Evolutionary conservation across 495 filamentous ascomycete species (phyloP).

Genomic region (Penicillium angulare): DNA sequence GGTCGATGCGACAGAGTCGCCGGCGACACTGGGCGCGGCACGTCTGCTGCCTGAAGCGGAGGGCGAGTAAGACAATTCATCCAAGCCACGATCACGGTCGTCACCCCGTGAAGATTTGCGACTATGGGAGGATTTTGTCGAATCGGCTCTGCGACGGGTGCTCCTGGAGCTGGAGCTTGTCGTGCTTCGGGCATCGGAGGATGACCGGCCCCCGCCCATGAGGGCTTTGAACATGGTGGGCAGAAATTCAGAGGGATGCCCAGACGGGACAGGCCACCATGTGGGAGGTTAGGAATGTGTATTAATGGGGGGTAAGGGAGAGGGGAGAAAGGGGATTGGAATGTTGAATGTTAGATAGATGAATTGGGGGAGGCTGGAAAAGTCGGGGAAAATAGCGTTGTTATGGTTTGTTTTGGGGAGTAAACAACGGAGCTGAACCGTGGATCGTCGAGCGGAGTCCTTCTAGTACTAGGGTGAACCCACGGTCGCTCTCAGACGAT

Average conservation of each 20-base stretch:
- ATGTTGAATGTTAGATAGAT: slow-evolving; percentile 10
- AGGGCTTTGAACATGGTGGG: slow-evolving; percentile 49
- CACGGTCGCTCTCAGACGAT: slow-evolving; percentile 34
- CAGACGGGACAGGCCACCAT: slow-evolving; percentile 31
- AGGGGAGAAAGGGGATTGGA: slow-evolving; percentile 3
- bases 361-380: slow-evolving; percentile 1
- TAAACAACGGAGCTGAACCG: slow-evolving; percentile 43
- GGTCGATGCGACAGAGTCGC: slow-evolving; percentile 50
- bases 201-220: slow-evolving; percentile 44
- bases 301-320: too few species aligned
- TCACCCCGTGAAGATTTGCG: slow-evolving; percentile 55
- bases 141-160: slow-evolving; percentile 34
- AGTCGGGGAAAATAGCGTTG: slow-evolving; percentile 14
- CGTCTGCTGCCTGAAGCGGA: slow-evolving; percentile 38
- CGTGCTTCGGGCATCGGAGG: slow-evolving; percentile 35
- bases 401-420: slow-evolving; percentile 33
- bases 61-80: slow-evolving; percentile 34
- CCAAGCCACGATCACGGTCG: slow-evolving; percentile 51
- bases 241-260: slow-evolving; percentile 27
- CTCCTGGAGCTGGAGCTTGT: slow-evolving; percentile 33
- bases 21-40: slow-evolving; percentile 36
- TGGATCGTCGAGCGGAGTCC: slow-evolving; percentile 33
- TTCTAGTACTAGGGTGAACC: slow-evolving; percentile 1
- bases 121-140: slow-evolving; percentile 37
- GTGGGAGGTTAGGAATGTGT: slow-evolving; percentile 28